Percentiles rank a stretch among this genome's conserved stretches.
These are phyloP conservation scores for Kentomonas sorsogonicus DNA, from an alignment of 208 protist species.

Conservation along the genomic window DNA sequence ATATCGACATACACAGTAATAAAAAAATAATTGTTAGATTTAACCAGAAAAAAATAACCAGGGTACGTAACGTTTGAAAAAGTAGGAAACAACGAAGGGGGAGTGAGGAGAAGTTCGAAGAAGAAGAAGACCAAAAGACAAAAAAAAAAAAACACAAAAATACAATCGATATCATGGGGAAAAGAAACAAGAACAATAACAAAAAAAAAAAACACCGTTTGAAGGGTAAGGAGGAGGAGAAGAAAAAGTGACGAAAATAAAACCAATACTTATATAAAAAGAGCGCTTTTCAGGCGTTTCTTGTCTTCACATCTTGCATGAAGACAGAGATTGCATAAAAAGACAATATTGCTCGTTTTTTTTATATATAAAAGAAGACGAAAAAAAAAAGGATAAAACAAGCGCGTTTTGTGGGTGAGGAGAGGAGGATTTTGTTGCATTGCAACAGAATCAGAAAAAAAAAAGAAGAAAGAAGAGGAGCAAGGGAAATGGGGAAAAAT, in stretches of 20 bases:
- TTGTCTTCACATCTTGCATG: not conserved
- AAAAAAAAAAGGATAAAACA: not conserved
- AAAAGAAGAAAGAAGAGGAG: no score
- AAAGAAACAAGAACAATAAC: no score
- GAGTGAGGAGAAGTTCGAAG: not conserved
- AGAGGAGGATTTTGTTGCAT: not conserved
- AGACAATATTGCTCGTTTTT: conserved; percentile 9
- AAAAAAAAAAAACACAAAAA: not conserved
- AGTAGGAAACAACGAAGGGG: not conserved
- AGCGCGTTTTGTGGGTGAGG: not conserved
- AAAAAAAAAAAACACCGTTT: conserved; percentile 9
- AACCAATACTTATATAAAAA: conserved; percentile 8
- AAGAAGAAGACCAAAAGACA: not conserved
- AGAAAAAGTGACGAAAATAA: not conserved
- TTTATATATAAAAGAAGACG: conserved; percentile 5
- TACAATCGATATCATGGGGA: no score
- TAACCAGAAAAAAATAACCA: not conserved
- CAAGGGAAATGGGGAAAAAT: conserved; percentile 5
- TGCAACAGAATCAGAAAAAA: not conserved
- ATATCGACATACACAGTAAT: not conserved
- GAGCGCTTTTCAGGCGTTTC: not conserved
- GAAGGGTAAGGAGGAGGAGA: not conserved
- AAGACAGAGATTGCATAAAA: not conserved
- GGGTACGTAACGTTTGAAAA: not conserved
- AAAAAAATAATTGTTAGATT: not conserved